A percentile compares a stretch with the other conserved stretches of the same genome.
Evolutionary conservation across 805 yeast species (phyloP).

Genomic region (Candida incommunis): DNA sequence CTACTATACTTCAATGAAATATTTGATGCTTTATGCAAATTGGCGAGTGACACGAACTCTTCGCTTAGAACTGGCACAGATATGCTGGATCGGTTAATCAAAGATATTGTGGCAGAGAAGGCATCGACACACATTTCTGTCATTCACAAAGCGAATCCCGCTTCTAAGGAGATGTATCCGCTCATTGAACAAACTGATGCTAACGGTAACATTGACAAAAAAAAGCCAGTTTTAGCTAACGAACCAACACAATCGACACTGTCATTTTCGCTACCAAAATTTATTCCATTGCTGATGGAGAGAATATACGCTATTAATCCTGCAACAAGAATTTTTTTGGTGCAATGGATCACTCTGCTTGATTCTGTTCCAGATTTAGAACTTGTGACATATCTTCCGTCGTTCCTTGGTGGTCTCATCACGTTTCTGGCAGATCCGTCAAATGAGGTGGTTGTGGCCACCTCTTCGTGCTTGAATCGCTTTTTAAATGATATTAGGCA

Average conservation of each 20-base stretch:
- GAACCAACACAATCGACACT: constrained; percentile 31
- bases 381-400: constrained; percentile 73
- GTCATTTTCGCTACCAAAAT: constrained; percentile 70
- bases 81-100: constrained; percentile 72
- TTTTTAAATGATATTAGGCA: constrained; percentile 70
- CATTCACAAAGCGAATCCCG: constrained; percentile 31
- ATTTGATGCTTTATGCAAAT: constrained; percentile 79
- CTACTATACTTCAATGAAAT: constrained; percentile 84
- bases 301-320: constrained; percentile 88
- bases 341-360: constrained; percentile 85
- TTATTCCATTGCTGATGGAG: constrained; percentile 83
- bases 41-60: constrained; percentile 81
- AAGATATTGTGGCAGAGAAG: constrained; percentile 90
- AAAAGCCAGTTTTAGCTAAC: constrained; percentile 17
- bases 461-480: constrained; percentile 60
- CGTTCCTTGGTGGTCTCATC: constrained; percentile 73
- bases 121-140: constrained; percentile 78
- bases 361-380: constrained; percentile 90
- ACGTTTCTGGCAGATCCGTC: constrained; percentile 71
- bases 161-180: constrained; percentile 37
- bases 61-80: constrained; percentile 94
- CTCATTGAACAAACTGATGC: constrained; percentile 43
- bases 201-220: constrained; percentile 11
- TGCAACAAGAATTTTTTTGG: constrained; percentile 77
- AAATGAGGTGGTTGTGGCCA: constrained; percentile 74